phyloP scores from a whole-genome alignment of 2,329 filamentous ascomycete species.

The Aspergillus fijiensis region DNA sequence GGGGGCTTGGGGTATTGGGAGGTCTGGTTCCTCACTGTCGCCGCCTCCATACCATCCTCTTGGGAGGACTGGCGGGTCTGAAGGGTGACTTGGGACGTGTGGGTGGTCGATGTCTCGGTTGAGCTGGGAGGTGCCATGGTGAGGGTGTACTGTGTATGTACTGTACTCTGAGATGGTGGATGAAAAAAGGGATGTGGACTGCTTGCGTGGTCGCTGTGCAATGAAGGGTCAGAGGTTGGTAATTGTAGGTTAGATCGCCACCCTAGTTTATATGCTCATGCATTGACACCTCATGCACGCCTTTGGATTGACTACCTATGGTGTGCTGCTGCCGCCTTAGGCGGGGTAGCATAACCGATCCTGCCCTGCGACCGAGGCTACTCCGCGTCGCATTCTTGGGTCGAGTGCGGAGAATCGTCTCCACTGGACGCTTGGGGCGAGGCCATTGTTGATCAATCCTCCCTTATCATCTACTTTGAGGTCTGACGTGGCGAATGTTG shows the following conservation, averaged over 20 bases:
- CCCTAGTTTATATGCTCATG: neutral
- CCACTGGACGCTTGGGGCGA: no score
- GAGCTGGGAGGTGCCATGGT: constrained; percentile 18
- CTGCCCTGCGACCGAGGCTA: neutral
- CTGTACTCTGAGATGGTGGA: no score
- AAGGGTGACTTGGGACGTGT: constrained; percentile 14
- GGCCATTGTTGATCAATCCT: no score
- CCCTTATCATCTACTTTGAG: no score
- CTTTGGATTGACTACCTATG: neutral
- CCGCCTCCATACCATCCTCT: constrained; percentile 23
- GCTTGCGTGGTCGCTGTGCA: no score
- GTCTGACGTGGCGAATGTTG: no score
- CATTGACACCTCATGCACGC: neutral
- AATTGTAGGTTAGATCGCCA: neutral
- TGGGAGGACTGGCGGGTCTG: constrained; percentile 25
- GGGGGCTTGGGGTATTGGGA: constrained; percentile 32
- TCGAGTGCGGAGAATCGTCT: no score
- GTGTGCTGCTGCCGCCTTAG: neutral
- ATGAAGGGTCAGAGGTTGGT: neutral
- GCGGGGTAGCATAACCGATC: neutral
- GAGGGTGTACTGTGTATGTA: neutral
- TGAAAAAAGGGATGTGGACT: no score
- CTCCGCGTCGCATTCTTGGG: neutral
- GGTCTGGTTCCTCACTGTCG: constrained; percentile 32
- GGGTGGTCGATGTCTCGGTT: constrained; percentile 17